Conservation (phyloP, 306 rosid species). For the Ceratonia siliqua region DNA sequence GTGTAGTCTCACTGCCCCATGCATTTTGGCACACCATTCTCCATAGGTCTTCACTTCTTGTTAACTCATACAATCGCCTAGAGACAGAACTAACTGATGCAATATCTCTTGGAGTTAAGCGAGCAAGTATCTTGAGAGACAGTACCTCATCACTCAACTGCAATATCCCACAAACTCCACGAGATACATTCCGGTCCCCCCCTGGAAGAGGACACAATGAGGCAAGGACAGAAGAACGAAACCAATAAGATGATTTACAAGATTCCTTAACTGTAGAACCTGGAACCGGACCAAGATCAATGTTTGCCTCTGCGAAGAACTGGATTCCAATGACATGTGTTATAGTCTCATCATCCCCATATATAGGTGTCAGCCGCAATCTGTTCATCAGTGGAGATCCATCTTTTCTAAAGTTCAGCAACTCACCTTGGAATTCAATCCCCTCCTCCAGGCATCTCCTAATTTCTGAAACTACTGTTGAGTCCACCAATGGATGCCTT, state of each 20-base stretch:
- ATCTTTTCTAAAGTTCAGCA: conserved; percentile 81
- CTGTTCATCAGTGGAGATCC: conserved; percentile 85
- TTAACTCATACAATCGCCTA: conserved; percentile 60
- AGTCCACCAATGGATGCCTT: conserved; percentile 73
- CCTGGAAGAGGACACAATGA: conserved; percentile 47
- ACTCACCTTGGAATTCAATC: conserved; percentile 75
- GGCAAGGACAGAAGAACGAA: conserved; percentile 59
- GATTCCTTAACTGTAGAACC: conserved; percentile 58
- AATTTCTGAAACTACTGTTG: conserved; percentile 66
- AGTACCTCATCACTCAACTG: conserved; percentile 86
- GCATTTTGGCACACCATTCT: conserved; percentile 90
- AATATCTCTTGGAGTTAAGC: conserved; percentile 81
- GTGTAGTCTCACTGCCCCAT: conserved; percentile 91
- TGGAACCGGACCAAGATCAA: conserved; percentile 73
- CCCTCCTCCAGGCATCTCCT: conserved; percentile 78
- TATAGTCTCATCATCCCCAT: conserved; percentile 70
- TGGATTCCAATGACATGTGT: conserved; percentile 79
- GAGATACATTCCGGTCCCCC: conserved; percentile 72
- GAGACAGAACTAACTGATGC: conserved; percentile 82
- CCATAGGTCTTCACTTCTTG: conserved; percentile 83
- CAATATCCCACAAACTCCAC: conserved; percentile 77
- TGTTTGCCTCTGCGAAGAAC: conserved; percentile 66
- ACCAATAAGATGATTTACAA: conserved; percentile 54
- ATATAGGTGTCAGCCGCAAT: conserved; percentile 71
- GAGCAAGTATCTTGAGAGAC: conserved; percentile 78